Base-by-base conservation (phyloP, 768 basidiomycete species). In the Mycena galopus region DNA sequence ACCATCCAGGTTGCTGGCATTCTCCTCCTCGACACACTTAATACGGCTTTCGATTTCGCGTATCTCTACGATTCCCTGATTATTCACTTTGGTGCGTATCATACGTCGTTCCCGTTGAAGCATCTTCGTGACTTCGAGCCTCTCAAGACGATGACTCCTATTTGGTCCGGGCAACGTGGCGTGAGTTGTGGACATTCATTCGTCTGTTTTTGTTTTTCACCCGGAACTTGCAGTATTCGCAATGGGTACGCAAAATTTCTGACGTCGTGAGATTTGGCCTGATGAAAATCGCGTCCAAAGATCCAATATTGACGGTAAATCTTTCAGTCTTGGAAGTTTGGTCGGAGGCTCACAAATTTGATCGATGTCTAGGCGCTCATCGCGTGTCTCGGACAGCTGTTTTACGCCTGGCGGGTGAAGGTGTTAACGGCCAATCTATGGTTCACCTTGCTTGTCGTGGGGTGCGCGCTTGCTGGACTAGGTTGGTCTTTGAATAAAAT, bases 11-110 rank as follows among this genome's bases (percentile, higher is more conserved):
- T 75, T 27, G 55, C 35, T n/a, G 44, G 23, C 19, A 57, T 75
- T 25, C 78, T 86, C 63, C 25, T 82, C 12, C 82, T 83, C 66
- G 85, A 86, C 73, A 84, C 83, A 11, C 66, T 84, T n/a, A 85
- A 84, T 65, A 79, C 81, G 25, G 72, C 59, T 21, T 84, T 83
- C 63, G 82, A 84, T 56, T 76, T 82, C 42, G 79, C 77, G 4
- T 80, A 82, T 67, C 68, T 85, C 23, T 86, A 84, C 53, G 76
- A 82, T 14, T 79, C 81, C 17, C 78, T 86, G 17, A 79, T 85
- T 25, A 74, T 76, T 25, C 76, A 80, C 63, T 85, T 82, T 37
- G 84, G 85, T 85, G 21, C 0, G 79, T 37, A 19, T 23, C 11
- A 50, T 17, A 27, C 32, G 2, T n/a, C 33, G n/a, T n/a, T 0